Evolutionary conservation across 2,329 filamentous ascomycete genomes (phyloP).

Genomic region (Coniochaeta prunicola): DNA sequence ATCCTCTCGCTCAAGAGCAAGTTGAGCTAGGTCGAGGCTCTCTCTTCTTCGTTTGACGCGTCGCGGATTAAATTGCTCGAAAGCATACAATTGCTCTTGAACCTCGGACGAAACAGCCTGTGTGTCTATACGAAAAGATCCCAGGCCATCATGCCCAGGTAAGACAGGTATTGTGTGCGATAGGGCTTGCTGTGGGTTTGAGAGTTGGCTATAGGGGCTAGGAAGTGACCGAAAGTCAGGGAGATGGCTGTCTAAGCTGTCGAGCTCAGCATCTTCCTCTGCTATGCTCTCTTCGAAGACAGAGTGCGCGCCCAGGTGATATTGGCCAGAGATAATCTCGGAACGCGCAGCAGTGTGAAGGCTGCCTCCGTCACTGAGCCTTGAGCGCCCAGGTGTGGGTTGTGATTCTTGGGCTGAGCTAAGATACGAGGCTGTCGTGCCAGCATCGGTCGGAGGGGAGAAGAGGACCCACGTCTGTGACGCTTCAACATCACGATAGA

Average conservation of each 20-base stretch:
- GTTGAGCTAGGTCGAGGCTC: conserved; percentile 42
- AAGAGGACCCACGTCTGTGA: conserved; percentile 97
- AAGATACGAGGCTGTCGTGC: conserved; percentile 57
- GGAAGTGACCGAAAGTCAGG: conserved; percentile 72
- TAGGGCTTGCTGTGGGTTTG: conserved; percentile 29
- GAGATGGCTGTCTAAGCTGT: conserved; percentile 87
- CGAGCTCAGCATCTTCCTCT: conserved; percentile 72
- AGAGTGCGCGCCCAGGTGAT: conserved; percentile 28
- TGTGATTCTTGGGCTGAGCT: conserved; percentile 62
- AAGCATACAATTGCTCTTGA: conserved; percentile 82
- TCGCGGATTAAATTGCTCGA: conserved; percentile 76
- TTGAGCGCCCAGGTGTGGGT: conserved; percentile 61
- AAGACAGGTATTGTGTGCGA: conserved; percentile 62
- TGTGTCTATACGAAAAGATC: conserved; percentile 67
- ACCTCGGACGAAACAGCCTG: conserved; percentile 46
- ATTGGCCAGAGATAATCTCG: conserved; percentile 32
- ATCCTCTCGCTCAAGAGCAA: conserved; percentile 45
- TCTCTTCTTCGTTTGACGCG: conserved; percentile 49
- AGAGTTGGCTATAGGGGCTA: conserved; percentile 25
- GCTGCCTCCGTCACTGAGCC: conserved; percentile 74
- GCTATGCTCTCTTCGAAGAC: conserved; percentile 23
- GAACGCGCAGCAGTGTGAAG: conserved; percentile 63
- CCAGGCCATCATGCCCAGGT: conserved; percentile 88
- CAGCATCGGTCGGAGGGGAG: conserved; percentile 59
- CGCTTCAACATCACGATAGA: conserved; percentile 46